These are phyloP conservation scores for Apiospora phragmitis DNA, from an alignment of 2,329 filamentous ascomycete genomes.

Conservation along the genomic window DNA sequence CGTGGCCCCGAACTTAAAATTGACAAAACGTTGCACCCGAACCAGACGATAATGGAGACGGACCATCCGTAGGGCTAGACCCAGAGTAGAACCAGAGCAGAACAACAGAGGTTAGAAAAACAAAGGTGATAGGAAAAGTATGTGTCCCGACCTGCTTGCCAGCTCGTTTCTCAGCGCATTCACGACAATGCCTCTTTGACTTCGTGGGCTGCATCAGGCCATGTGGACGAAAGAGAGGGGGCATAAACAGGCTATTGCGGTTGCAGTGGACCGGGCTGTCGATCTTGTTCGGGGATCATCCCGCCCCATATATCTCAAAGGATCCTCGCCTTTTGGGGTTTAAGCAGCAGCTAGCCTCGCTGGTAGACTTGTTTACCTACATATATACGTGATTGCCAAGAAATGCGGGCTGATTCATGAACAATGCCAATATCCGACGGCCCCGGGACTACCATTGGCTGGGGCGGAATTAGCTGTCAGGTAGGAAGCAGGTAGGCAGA, in stretches of 20 bases:
- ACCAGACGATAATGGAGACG: background rate
- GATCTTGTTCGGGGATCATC: background rate
- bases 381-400: background rate
- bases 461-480: background rate
- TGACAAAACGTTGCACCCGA: background rate
- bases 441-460: background rate
- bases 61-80: background rate
- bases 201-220: background rate
- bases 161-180: no score
- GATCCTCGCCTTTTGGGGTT: background rate
- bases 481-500: background rate
- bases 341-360: background rate
- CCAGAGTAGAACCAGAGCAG: background rate
- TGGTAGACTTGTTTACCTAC: background rate
- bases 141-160: no score
- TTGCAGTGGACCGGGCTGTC: background rate
- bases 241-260: background rate
- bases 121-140: no score
- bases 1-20: background rate
- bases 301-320: background rate
- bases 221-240: background rate
- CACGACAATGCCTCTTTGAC: background rate
- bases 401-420: background rate
- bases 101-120: no score
- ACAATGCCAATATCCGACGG: background rate